phyloP scores from a whole-genome alignment of 106 monocot species.

The Dendrobium nobile region DNA sequence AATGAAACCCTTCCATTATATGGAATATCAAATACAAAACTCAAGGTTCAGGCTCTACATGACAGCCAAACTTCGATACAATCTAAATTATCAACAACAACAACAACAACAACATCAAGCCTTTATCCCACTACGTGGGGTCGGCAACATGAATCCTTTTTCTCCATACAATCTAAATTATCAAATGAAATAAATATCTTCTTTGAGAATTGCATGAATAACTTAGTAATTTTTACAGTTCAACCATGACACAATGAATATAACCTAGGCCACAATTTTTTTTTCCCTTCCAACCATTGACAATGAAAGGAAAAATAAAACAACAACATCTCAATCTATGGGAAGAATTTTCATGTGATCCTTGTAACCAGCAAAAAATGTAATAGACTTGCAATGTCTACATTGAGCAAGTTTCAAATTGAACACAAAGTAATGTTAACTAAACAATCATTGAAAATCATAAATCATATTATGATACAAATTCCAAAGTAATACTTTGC shows the following conservation, averaged over 20 bases:
- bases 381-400: background rate
- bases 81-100: no score
- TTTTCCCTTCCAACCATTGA: background rate
- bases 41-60: background rate
- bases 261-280: background rate
- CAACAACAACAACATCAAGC: no score
- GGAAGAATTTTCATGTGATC: background rate
- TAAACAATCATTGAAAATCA: background rate
- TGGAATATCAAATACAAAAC: background rate
- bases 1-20: background rate
- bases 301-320: background rate
- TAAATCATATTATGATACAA: background rate
- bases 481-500: background rate
- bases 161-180: background rate
- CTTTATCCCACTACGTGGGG: no score
- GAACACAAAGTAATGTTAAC: background rate
- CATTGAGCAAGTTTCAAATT: background rate
- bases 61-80: background rate
- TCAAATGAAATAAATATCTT: background rate
- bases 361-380: background rate
- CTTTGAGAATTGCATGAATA: background rate
- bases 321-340: background rate
- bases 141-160: no score
- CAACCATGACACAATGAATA: background rate
- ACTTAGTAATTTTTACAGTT: background rate